A percentile compares a stretch with the other conserved stretches of the same genome.
These are phyloP conservation scores for Pyrus hybrid DNA, from an alignment of 331 rosid genomes.

Conservation along the genomic window DNA sequence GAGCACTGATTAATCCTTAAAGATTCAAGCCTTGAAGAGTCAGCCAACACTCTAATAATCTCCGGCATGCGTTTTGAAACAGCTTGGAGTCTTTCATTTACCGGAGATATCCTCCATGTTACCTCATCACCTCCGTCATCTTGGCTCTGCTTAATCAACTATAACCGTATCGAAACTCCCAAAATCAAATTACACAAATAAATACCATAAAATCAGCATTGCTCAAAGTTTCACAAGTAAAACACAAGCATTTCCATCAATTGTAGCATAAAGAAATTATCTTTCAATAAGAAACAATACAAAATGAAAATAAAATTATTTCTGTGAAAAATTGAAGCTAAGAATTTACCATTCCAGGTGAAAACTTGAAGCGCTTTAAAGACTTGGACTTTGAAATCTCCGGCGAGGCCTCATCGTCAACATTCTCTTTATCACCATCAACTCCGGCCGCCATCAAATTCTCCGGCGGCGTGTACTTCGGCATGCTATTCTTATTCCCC, in stretches of 20 bases:
- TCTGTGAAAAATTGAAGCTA: not conserved
- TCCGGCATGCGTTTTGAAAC: constrained; percentile 71
- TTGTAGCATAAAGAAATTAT: not conserved
- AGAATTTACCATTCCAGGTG: constrained; percentile 89
- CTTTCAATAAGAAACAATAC: not conserved
- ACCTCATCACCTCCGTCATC: constrained; percentile 79
- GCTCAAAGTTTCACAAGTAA: not conserved
- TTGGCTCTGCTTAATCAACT: constrained; percentile 91
- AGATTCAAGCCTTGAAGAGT: constrained; percentile 56
- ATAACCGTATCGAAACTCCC: constrained; percentile 15
- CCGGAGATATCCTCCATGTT: constrained; percentile 93
- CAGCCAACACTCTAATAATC: constrained; percentile 60
- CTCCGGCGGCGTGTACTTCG: constrained; percentile 33
- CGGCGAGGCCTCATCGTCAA: constrained; percentile 44
- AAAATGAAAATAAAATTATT: not conserved
- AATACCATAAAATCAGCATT: not conserved
- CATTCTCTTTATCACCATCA: constrained; percentile 6
- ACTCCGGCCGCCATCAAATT: not conserved
- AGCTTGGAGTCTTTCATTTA: constrained; percentile 73
- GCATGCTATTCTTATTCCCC: not conserved
- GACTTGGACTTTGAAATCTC: constrained; percentile 51
- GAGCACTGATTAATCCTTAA: constrained; percentile 41
- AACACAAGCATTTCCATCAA: not conserved
- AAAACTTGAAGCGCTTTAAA: constrained; percentile 70
- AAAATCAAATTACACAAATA: not conserved